Percentiles rank a stretch among this genome's conserved stretches.
Evolutionary conservation across 192 early-diverging fungal species (phyloP).

Genomic region (Gaertneriomyces semiglobifer): DNA sequence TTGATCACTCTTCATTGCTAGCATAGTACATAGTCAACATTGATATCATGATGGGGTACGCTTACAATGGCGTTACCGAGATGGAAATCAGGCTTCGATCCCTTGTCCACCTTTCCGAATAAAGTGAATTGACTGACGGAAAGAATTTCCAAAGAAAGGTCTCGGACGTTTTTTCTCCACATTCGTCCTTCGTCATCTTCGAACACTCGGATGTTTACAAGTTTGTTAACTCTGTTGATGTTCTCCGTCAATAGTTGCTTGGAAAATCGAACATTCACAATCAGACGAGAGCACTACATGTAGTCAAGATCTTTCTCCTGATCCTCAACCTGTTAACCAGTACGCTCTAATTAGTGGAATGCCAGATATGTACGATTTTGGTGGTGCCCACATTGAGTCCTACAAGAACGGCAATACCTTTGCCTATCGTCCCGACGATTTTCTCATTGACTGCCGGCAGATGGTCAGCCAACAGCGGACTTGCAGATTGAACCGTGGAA

Average conservation of each 20-base stretch:
- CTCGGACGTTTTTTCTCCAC: conserved; percentile 80
- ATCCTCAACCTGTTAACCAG: conserved; percentile 12
- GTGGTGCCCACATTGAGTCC: conserved; percentile 14
- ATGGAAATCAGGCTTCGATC: conserved; percentile 89
- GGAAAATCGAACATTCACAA: no score
- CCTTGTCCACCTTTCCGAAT: conserved; percentile 76
- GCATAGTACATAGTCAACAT: neutral
- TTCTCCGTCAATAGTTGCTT: no score
- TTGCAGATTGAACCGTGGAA: neutral
- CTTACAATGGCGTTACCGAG: conserved; percentile 22
- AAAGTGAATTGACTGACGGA: conserved; percentile 90
- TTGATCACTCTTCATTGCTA: conserved; percentile 69
- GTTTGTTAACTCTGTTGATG: conserved; percentile 62
- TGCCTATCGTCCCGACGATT: conserved; percentile 74
- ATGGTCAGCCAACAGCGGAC: neutral
- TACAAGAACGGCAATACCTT: conserved; percentile 68
- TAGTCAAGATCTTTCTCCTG: conserved; percentile 72
- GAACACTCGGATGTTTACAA: conserved; percentile 75
- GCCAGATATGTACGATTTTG: neutral
- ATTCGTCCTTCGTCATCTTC: conserved; percentile 59
- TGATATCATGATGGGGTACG: neutral
- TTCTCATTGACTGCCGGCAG: conserved; percentile 59
- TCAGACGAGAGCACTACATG: conserved; percentile 43
- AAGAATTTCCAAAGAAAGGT: conserved; percentile 32
- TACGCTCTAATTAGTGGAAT: no score